Conservation (phyloP, 257 asterid genomes). For the Solanum tarijense region DNA sequence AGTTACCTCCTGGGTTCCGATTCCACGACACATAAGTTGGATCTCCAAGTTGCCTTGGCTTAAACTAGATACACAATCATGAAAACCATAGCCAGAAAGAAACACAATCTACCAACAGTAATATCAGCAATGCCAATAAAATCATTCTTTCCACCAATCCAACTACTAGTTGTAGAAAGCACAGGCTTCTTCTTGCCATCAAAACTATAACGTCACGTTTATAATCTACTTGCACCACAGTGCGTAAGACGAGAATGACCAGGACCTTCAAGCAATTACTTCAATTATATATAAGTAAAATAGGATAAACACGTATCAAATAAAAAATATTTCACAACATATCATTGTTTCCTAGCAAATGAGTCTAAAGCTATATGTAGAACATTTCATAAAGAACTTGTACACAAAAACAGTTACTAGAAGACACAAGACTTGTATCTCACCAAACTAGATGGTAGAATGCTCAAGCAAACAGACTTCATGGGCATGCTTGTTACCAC, state of each 20-base stretch:
- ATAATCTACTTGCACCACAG: neutral
- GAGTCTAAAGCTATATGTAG: neutral
- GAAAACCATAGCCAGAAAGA: conserved; percentile 11
- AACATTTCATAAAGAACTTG: neutral
- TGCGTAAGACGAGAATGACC: neutral
- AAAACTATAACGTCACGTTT: conserved; percentile 11
- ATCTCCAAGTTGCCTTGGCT: conserved; percentile 14
- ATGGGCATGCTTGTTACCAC: neutral
- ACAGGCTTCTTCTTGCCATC: conserved; percentile 20
- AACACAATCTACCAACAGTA: conserved; percentile 18
- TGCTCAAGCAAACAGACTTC: neutral
- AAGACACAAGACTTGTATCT: neutral
- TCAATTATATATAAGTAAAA: neutral
- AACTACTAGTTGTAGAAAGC: conserved; percentile 20
- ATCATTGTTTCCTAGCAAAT: neutral
- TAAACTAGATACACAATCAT: conserved; percentile 6
- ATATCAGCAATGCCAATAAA: conserved; percentile 26
- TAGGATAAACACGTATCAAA: neutral
- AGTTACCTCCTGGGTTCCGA: neutral
- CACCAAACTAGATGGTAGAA: neutral
- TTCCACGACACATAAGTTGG: neutral
- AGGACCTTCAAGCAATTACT: neutral
- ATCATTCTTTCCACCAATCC: conserved; percentile 26
- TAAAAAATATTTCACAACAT: neutral
- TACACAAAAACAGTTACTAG: neutral